A percentile compares a stretch with the other conserved stretches of the same genome.
phyloP scores from a whole-genome alignment of 257 asterid species.

The Jacaranda mimosifolia region DNA sequence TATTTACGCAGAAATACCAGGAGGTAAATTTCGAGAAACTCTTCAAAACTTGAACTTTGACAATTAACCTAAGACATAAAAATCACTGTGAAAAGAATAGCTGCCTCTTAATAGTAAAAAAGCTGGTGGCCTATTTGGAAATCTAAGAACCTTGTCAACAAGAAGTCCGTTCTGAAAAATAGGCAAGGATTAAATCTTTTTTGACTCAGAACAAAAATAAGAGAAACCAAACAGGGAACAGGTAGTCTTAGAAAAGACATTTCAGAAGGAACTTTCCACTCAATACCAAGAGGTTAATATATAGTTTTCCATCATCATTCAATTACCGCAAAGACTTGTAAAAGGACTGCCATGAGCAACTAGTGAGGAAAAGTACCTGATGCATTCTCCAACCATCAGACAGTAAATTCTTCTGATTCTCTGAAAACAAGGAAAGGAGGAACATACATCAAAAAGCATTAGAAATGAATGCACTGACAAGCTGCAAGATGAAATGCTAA shows the following conservation, averaged over 20 bases:
- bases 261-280: slow-evolving; percentile 7
- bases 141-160: not conserved
- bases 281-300: slow-evolving; percentile 18
- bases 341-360: not conserved
- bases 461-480: slow-evolving; percentile 23
- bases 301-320: not conserved
- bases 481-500: slow-evolving; percentile 44
- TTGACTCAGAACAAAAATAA: not conserved
- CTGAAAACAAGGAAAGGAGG: slow-evolving; percentile 47
- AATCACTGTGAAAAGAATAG: not conserved
- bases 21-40: not conserved
- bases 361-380: slow-evolving; percentile 65
- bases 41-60: no score
- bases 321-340: not conserved
- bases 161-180: not conserved
- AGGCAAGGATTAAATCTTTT: not conserved
- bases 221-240: slow-evolving; percentile 4
- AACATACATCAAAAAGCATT: slow-evolving; percentile 38
- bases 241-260: not conserved
- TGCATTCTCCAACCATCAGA: slow-evolving; percentile 96
- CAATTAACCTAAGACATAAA: not conserved
- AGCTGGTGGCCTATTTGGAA: not conserved
- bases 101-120: not conserved
- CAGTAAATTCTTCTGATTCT: slow-evolving; percentile 91
- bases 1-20: not conserved